These are phyloP conservation scores for Sungouiozyma intestinalis DNA, from an alignment of 805 yeast species.

Conservation along the genomic window DNA sequence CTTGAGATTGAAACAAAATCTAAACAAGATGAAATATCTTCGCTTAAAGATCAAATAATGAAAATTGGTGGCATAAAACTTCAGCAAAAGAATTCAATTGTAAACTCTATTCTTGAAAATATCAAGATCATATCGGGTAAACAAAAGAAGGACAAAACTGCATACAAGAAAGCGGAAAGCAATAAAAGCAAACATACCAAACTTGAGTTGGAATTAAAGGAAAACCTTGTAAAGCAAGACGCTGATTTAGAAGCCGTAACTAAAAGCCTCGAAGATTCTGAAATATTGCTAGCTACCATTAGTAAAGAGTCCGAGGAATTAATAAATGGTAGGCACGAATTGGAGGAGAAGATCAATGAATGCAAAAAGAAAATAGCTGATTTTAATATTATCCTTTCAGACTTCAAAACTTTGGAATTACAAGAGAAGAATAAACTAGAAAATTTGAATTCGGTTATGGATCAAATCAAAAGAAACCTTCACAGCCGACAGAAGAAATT, in stretches of 20 bases:
- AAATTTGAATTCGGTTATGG: constrained; percentile 35
- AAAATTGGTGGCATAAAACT: constrained; percentile 84
- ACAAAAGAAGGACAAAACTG: constrained; percentile 45
- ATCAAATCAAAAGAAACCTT: constrained; percentile 32
- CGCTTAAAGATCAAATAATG: constrained; percentile 68
- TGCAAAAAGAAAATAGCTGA: constrained; percentile 33
- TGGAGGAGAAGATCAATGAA: constrained; percentile 32
- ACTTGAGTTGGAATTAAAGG: constrained; percentile 35
- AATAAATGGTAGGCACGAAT: constrained; percentile 33
- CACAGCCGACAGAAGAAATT: constrained; percentile 15
- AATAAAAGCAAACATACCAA: constrained; percentile 48
- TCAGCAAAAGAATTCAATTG: constrained; percentile 69
- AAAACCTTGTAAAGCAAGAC: constrained; percentile 37
- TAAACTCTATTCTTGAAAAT: constrained; percentile 60
- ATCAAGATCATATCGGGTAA: constrained; percentile 50
- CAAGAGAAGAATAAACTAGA: constrained; percentile 58
- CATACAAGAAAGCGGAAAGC: constrained; percentile 50
- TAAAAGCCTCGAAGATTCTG: constrained; percentile 26
- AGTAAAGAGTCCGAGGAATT: constrained; percentile 27
- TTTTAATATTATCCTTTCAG: constrained; percentile 38
- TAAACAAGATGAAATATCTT: constrained; percentile 44
- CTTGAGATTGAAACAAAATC: constrained; percentile 43
- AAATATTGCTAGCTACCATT: constrained; percentile 25
- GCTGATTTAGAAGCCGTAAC: constrained; percentile 24
- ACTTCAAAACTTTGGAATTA: constrained; percentile 52